Evolutionary conservation across 2,329 filamentous ascomycete species (phyloP).

Genomic region (Fusarium musae): DNA sequence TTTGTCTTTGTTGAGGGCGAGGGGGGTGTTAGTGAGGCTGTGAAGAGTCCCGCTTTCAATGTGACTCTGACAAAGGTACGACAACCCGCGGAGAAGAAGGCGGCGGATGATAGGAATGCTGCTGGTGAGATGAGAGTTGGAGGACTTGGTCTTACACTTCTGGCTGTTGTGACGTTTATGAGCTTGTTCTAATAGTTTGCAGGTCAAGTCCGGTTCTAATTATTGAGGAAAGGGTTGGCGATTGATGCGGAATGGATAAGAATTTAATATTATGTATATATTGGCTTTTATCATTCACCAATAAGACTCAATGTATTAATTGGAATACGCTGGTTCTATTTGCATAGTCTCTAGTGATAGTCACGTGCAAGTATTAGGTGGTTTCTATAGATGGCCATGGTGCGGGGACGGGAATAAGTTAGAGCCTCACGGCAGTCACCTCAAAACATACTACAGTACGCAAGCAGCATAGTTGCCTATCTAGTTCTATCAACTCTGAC

Average conservation of each 20-base stretch:
- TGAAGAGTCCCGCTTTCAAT: slow-evolving; percentile 43
- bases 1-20: slow-evolving; percentile 44
- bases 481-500: background rate
- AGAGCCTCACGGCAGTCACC: too few relatives aligned
- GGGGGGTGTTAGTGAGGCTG: slow-evolving; percentile 19
- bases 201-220: slow-evolving; percentile 1
- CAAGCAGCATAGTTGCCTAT: background rate
- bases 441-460: background rate
- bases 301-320: background rate
- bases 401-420: too few relatives aligned
- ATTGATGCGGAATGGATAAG: too few relatives aligned
- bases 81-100: slow-evolving; percentile 33
- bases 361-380: rapidly evolving
- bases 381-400: too few relatives aligned
- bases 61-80: slow-evolving; percentile 45
- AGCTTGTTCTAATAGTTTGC: slow-evolving; percentile 36
- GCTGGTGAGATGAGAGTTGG: slow-evolving; percentile 4
- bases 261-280: background rate
- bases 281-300: rapidly evolving
- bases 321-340: background rate
- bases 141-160: slow-evolving; percentile 1
- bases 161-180: slow-evolving; percentile 13
- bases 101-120: background rate
- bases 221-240: background rate
- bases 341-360: too few relatives aligned